Conservation (phyloP, 1,284 basidiomycete species). For the Pseudomicrostroma phylloplanum region DNA sequence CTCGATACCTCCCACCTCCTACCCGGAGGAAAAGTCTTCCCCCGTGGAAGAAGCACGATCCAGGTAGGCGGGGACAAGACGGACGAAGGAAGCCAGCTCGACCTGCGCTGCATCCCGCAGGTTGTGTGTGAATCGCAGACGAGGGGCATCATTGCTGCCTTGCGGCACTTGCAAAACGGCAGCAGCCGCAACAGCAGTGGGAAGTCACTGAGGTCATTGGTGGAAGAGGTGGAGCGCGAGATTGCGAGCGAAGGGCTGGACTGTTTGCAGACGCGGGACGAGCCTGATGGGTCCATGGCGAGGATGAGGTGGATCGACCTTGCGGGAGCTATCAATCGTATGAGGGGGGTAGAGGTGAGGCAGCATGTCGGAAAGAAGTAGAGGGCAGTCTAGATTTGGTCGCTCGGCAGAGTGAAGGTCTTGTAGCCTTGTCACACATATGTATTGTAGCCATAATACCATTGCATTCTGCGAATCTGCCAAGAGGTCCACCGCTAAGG, state of each 20-base stretch:
- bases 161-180: not conserved
- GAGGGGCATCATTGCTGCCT: slow-evolving; percentile 1
- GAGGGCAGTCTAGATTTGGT: no score
- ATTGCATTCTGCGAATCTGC: no score
- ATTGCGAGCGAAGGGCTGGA: not conserved
- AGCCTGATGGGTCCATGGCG: slow-evolving; percentile 1
- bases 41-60: not conserved
- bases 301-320: not conserved
- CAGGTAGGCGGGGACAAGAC: not conserved
- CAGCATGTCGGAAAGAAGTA: not conserved
- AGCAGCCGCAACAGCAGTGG: not conserved
- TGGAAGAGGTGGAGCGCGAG: not conserved
- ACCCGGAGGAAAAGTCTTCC: not conserved
- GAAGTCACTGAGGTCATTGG: not conserved
- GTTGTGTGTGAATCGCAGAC: slow-evolving; percentile 1
- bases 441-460: no score
- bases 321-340: slow-evolving; percentile 1
- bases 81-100: not conserved
- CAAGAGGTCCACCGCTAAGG: no score
- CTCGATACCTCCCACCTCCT: not conserved
- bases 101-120: not conserved
- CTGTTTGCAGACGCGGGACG: not conserved
- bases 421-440: no score
- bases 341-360: not conserved
- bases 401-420: no score